phyloP scores from a whole-genome alignment of 2,329 filamentous ascomycete genomes.

The Pestalotiopsis sp. region DNA sequence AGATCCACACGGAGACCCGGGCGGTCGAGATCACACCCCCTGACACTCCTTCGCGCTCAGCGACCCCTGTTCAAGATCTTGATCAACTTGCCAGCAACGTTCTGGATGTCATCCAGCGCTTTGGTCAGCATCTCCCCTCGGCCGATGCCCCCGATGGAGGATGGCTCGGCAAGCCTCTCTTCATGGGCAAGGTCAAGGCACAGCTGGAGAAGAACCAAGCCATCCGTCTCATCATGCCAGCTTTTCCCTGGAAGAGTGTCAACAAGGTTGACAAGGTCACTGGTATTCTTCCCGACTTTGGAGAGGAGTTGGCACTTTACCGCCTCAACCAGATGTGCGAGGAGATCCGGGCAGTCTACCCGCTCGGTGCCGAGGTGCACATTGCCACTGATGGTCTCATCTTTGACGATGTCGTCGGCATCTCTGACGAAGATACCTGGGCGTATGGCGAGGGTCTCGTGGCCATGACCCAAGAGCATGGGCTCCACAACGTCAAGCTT shows the following conservation, averaged over 20 bases:
- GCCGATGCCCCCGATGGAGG: no score
- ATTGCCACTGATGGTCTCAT: not conserved
- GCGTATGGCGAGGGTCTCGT: not conserved
- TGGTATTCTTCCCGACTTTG: constrained; percentile 41
- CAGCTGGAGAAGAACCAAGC: no score
- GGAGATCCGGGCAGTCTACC: constrained; percentile 25
- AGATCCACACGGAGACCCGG: no score
- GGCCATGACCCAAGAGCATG: not conserved
- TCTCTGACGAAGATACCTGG: not conserved
- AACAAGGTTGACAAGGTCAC: constrained; percentile 33
- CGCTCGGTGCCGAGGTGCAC: not conserved
- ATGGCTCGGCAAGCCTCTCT: no score
- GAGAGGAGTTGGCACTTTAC: constrained; percentile 41
- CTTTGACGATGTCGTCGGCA: not conserved
- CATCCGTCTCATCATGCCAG: constrained; percentile 3
- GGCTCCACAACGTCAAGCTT: not conserved
- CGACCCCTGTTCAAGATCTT: no score
- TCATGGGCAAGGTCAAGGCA: no score
- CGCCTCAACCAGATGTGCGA: constrained; percentile 42
- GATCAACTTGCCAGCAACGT: no score
- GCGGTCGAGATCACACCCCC: no score
- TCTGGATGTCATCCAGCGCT: no score
- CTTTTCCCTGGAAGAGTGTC: constrained; percentile 25
- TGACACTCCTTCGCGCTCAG: no score
- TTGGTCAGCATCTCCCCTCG: no score